These are phyloP conservation scores for Capillidium rhysosporum DNA, from an alignment of 371 early-diverging fungal species.

Conservation along the genomic window DNA sequence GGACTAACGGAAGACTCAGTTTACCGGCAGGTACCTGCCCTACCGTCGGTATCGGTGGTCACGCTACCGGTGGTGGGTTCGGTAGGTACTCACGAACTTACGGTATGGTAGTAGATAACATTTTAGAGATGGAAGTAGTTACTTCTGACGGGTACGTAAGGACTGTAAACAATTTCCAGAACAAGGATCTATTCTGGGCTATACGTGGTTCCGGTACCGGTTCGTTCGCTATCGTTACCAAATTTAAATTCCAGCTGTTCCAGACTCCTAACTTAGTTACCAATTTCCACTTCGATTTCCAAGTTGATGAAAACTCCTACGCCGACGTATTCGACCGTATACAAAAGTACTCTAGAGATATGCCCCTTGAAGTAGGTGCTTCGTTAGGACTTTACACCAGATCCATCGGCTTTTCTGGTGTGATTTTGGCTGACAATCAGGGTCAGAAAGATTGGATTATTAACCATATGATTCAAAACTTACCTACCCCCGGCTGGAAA, in stretches of 20 bases:
- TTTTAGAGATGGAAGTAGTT: slow-evolving; percentile 12
- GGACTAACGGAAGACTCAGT: slow-evolving; percentile 11
- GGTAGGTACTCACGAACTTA: slow-evolving; percentile 14
- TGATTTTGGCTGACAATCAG: not conserved
- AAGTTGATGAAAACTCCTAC: not conserved
- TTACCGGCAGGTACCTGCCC: slow-evolving; percentile 18
- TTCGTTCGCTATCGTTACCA: slow-evolving; percentile 17
- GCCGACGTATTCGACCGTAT: not conserved
- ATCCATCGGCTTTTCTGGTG: not conserved
- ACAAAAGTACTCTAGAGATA: not conserved
- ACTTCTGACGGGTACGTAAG: slow-evolving; percentile 12
- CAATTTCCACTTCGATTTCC: not conserved
- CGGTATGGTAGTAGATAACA: slow-evolving; percentile 16
- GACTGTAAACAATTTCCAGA: slow-evolving; percentile 5
- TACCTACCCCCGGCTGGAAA: not conserved
- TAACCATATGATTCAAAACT: not conserved
- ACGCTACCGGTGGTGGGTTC: slow-evolving; percentile 18
- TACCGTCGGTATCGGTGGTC: slow-evolving; percentile 17
- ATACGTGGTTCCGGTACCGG: slow-evolving; percentile 20
- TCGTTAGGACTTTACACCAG: not conserved
- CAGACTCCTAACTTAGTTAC: slow-evolving; percentile 12
- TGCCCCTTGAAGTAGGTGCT: not conserved
- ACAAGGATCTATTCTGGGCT: slow-evolving; percentile 21
- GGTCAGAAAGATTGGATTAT: not conserved
- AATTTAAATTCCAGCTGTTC: slow-evolving; percentile 12